phyloP scores from a whole-genome alignment of 2,329 filamentous ascomycete species.

The Pseudopithomyces chartarum region DNA sequence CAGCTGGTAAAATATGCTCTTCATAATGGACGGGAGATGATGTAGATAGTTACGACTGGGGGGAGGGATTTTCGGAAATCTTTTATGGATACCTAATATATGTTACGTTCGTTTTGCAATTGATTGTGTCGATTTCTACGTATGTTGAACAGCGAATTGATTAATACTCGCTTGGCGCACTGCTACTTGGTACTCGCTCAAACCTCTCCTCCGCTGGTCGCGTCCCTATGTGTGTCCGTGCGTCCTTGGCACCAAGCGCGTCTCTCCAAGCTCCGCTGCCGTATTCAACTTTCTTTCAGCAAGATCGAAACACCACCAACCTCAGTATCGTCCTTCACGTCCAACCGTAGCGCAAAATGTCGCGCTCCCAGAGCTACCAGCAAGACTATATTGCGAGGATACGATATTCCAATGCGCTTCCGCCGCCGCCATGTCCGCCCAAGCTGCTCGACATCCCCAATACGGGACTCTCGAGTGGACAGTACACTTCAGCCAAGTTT shows the following conservation, averaged over 20 bases:
- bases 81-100: slow-evolving; percentile 36
- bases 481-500: slow-evolving; percentile 90
- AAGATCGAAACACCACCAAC: slow-evolving; percentile 1
- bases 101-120: slow-evolving; percentile 30
- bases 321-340: not conserved
- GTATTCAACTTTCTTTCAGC: slow-evolving; percentile 28
- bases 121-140: too few relatives aligned
- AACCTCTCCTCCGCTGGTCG: too few relatives aligned
- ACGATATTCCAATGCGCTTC: slow-evolving; percentile 93
- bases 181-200: too few relatives aligned
- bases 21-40: slow-evolving; percentile 33
- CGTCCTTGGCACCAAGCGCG: slow-evolving; percentile 1
- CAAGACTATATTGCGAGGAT: slow-evolving; percentile 98
- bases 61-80: slow-evolving; percentile 21
- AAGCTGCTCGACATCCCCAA: slow-evolving; percentile 98
- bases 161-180: too few relatives aligned
- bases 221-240: too few relatives aligned
- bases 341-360: slow-evolving; percentile 22
- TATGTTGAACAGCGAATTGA: too few relatives aligned
- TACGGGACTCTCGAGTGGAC: slow-evolving; percentile 80
- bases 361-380: slow-evolving; percentile 59
- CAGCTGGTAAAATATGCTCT: slow-evolving; percentile 18
- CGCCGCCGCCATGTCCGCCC: slow-evolving; percentile 89
- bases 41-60: too few relatives aligned
- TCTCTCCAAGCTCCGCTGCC: not conserved